Evolutionary conservation across 192 early-diverging fungal species (phyloP).

Genomic region (Coemansia sp.): DNA sequence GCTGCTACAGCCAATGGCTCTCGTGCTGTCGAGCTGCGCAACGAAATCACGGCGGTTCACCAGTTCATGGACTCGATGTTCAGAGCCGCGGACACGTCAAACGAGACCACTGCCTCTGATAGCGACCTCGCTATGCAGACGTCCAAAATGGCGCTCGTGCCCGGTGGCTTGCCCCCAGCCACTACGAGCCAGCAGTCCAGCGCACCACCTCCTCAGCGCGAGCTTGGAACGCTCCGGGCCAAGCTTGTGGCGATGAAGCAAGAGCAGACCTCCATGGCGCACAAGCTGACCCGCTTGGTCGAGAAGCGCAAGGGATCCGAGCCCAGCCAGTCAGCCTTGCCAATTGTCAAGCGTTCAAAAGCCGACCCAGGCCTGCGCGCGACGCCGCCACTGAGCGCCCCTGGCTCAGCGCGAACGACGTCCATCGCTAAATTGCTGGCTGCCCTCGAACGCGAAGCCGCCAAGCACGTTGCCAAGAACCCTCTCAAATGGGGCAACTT

Average conservation of each 20-base stretch:
- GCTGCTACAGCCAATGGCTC: neutral
- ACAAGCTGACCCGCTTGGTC: slow-evolving; percentile 15
- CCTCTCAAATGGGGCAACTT: neutral
- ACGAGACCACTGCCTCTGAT: neutral
- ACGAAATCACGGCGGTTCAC: slow-evolving; percentile 18
- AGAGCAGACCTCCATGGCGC: slow-evolving; percentile 17
- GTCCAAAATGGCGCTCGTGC: neutral
- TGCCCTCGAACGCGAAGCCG: neutral
- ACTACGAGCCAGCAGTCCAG: neutral
- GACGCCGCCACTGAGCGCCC: neutral
- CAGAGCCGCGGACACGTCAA: neutral
- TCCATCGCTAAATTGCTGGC: neutral
- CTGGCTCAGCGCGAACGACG: neutral
- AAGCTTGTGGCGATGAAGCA: slow-evolving; percentile 32
- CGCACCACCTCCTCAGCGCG: neutral
- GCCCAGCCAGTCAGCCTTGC: neutral
- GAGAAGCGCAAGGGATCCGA: slow-evolving; percentile 20
- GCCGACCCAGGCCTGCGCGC: neutral
- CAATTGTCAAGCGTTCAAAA: neutral
- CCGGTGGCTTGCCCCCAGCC: neutral
- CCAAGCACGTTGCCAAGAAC: neutral
- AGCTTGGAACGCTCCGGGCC: slow-evolving; percentile 10
- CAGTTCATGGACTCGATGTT: slow-evolving; percentile 1
- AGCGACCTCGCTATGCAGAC: neutral
- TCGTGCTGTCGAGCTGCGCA: slow-evolving; percentile 1